phyloP scores from a whole-genome alignment of 306 rosid species.

The Benincasa hispida region DNA sequence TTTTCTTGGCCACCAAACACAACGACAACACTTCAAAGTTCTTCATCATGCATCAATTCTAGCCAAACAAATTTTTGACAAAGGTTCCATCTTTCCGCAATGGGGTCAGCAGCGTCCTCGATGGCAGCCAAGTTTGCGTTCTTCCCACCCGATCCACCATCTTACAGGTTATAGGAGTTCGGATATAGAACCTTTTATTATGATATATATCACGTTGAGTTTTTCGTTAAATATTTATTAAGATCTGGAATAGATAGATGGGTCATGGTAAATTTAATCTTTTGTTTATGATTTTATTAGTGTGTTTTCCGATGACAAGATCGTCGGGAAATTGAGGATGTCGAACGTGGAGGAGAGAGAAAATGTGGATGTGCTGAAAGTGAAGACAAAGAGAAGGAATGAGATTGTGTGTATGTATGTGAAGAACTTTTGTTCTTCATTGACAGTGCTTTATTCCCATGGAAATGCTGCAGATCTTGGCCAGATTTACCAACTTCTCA shows the following conservation, averaged over 20 bases:
- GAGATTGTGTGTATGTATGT: conserved; percentile 46
- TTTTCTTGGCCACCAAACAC: conserved; percentile 18
- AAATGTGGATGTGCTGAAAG: conserved; percentile 45
- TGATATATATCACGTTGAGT: too few relatives aligned
- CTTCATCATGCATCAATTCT: background rate
- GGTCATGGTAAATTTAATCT: too few relatives aligned
- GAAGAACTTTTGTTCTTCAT: conserved; percentile 42
- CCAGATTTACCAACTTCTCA: conserved; percentile 47
- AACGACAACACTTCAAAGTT: background rate
- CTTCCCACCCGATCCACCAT: conserved; percentile 56
- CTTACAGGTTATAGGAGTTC: conserved; percentile 1
- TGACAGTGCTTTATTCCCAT: conserved; percentile 54
- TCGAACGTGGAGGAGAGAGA: conserved; percentile 35
- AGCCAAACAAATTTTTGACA: background rate
- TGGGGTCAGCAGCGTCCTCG: conserved; percentile 68
- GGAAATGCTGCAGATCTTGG: conserved; percentile 78
- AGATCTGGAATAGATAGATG: too few relatives aligned
- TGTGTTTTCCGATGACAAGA: conserved; percentile 16
- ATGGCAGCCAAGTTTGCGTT: conserved; percentile 63
- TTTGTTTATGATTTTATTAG: background rate
- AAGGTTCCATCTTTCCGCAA: background rate
- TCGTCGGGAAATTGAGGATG: conserved; percentile 34
- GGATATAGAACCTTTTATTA: background rate
- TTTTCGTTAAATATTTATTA: too few relatives aligned
- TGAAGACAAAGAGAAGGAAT: conserved; percentile 45